These are phyloP conservation scores for Achaetomiella virescens DNA, from an alignment of 495 filamentous ascomycete species.

Conservation along the genomic window DNA sequence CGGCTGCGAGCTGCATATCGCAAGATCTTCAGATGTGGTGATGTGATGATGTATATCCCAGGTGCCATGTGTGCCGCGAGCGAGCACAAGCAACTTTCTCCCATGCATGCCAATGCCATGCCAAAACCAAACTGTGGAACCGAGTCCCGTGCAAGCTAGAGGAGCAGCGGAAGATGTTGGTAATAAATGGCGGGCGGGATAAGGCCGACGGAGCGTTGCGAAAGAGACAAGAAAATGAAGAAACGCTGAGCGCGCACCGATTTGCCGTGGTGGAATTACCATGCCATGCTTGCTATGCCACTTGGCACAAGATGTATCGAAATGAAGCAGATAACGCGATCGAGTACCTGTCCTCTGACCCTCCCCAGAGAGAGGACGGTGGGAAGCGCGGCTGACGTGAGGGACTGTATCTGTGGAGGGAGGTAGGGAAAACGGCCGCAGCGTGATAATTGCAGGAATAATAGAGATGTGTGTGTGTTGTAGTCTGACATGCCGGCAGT, in stretches of 20 bases:
- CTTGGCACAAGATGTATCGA: not conserved
- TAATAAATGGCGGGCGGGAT: not conserved
- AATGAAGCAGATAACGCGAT: not conserved
- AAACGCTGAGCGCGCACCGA: not conserved
- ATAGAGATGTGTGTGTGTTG: not conserved
- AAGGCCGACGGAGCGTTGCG: not conserved
- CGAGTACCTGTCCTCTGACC: not conserved
- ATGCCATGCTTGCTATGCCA: not conserved
- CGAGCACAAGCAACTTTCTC: too few species aligned
- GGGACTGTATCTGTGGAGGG: not conserved
- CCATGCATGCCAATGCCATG: not conserved
- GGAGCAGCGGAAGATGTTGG: not conserved
- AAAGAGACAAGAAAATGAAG: not conserved
- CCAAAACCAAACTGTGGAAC: not conserved
- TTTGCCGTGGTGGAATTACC: not conserved
- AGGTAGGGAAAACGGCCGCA: not conserved
- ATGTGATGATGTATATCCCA: not conserved
- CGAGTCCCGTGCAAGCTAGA: not conserved
- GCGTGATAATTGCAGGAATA: not conserved
- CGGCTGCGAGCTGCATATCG: not conserved
- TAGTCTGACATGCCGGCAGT: conserved; percentile 4
- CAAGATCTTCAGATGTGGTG: not conserved
- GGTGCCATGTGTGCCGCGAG: not conserved
- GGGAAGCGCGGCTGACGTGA: not conserved
- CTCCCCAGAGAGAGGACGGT: not conserved